Base-by-base conservation (phyloP, 805 yeast genomes). In the Lipomyces oligophaga region DNA sequence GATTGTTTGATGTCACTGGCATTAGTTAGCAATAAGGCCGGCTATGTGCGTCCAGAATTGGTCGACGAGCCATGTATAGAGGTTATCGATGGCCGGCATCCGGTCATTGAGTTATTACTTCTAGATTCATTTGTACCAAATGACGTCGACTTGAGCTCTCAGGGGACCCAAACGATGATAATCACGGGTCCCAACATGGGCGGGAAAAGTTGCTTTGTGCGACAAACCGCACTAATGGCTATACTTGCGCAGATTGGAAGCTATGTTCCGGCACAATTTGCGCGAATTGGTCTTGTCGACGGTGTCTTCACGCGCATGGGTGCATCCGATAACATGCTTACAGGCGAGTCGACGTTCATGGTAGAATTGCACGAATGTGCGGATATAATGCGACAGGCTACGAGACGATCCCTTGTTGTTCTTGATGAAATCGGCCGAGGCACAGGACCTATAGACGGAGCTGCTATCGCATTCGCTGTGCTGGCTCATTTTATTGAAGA, bases 171-270 rank as follows among this genome's bases (percentile, higher is more conserved):
- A 27, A 75, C 77, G 0, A 68, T 80, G 44, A 71, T 88, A 13
- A 76, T 88, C 19, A 85, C 95, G 0, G 95, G 95, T 0, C 93
- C 94, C 0, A 85, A 85, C 56, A 55, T 55, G 59, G 95, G 95
- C 7, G 95, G 95, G 3, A 85, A 85, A 61, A 81, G 88, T 5
- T 79, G 87, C 0, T 80, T 79, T 58, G 85, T 83, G 13, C 74
- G 85, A 41, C 87, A 83, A 52, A 73, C 83, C 8, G 95, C 93
- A 0, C 63, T 86, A 11, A 67, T 78, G 8, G 79, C 77, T 8
- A 76, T 85, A 6, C 75, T 85, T 82, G 78, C 83, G 1, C 95
- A 85, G 62, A 71, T 84, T 3, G 95, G 95, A 0, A 75, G 84
- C 55, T 84, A 69, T 60, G 74, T 86, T 2, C 93, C 95, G 1